Percentiles rank a stretch among this genome's conserved stretches.
Evolutionary conservation across 257 asterid genomes (phyloP).

Genomic region (Capsicum pubescens): DNA sequence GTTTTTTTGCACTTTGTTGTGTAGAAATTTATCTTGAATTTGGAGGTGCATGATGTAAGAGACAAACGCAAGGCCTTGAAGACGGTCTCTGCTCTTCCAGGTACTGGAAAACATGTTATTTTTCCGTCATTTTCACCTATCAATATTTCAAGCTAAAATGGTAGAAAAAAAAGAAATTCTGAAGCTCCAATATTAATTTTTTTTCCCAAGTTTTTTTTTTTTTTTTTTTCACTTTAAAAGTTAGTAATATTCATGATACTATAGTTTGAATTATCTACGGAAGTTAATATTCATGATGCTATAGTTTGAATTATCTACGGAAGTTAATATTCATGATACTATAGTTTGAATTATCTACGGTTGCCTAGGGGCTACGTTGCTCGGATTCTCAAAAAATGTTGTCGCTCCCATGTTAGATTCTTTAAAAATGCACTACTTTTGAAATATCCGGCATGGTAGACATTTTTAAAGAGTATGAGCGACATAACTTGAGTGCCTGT

Average conservation of each 20-base stretch:
- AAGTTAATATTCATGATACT: not conserved
- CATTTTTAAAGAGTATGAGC: no score
- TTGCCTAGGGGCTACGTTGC: not conserved
- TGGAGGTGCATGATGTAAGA: constrained; percentile 67
- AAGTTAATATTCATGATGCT: no score
- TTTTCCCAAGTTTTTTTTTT: not conserved
- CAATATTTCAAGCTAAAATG: not conserved
- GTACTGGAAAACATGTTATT: constrained; percentile 40
- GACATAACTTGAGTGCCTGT: no score
- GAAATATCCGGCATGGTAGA: no score
- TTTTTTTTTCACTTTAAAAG: not conserved
- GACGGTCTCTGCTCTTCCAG: constrained; percentile 73
- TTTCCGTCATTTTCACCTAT: not conserved
- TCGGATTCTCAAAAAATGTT: no score
- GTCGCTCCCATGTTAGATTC: no score
- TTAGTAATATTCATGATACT: no score
- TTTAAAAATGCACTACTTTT: no score
- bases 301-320: no score
- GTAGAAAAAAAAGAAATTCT: not conserved
- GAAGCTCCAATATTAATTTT: not conserved
- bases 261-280: no score
- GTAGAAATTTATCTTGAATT: constrained; percentile 75
- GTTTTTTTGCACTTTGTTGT: constrained; percentile 23
- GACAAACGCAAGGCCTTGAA: constrained; percentile 84
- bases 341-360: not conserved